phyloP scores from a whole-genome alignment of 441 rosid species.

The Melastoma candidum region DNA sequence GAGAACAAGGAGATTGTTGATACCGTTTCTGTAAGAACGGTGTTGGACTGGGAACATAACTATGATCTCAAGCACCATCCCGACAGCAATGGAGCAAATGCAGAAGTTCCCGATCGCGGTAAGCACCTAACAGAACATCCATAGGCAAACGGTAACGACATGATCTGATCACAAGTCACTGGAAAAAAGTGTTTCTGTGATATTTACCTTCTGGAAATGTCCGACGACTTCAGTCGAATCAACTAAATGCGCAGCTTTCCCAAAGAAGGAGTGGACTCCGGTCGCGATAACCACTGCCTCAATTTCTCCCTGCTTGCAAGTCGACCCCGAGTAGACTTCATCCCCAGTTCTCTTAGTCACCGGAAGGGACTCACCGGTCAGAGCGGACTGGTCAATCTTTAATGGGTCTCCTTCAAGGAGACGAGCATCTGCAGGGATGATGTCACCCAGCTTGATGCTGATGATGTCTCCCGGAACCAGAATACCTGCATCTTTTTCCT shows the following conservation, averaged over 20 bases:
- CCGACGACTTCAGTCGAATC: slow-evolving; percentile 73
- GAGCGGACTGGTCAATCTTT: slow-evolving; percentile 89
- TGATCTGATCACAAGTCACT: too few species aligned
- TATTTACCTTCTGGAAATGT: slow-evolving; percentile 74
- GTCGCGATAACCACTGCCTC: slow-evolving; percentile 95
- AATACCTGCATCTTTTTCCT: slow-evolving; percentile 65
- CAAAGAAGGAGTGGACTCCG: slow-evolving; percentile 76
- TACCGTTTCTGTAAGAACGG: slow-evolving; percentile 73
- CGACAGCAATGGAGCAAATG: slow-evolving; percentile 94
- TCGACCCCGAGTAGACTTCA: slow-evolving; percentile 86
- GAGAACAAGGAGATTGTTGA: slow-evolving; percentile 93
- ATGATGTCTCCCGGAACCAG: slow-evolving; percentile 91
- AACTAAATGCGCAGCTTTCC: slow-evolving; percentile 82
- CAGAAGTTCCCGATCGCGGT: slow-evolving; percentile 92
- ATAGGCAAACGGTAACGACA: too few species aligned
- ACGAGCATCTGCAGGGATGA: slow-evolving; percentile 86
- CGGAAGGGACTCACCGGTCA: slow-evolving; percentile 89
- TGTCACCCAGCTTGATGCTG: slow-evolving; percentile 92
- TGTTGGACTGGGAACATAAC: slow-evolving; percentile 84
- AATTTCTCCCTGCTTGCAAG: slow-evolving; percentile 86
- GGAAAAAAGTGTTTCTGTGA: too few species aligned
- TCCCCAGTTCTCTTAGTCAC: slow-evolving; percentile 88
- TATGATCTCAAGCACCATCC: slow-evolving; percentile 82
- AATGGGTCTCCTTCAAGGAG: slow-evolving; percentile 90
- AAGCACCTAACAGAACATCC: slow-evolving; percentile 51